Base-by-base conservation (phyloP, 768 basidiomycete species). In the Scleroderma citrinum region DNA sequence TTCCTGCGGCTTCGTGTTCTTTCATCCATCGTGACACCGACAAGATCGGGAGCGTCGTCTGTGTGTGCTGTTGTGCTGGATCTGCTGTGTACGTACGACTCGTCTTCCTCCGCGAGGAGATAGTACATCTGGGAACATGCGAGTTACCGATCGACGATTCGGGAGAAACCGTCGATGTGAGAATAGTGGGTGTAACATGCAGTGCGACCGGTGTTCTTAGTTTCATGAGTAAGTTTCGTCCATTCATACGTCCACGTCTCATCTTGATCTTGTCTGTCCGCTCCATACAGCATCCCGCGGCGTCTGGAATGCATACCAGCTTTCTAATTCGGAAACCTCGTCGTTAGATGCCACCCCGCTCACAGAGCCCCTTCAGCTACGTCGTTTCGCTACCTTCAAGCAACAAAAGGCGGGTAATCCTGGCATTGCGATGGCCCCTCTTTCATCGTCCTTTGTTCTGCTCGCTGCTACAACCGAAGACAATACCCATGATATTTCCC, bases 401-500 rank as follows among this genome's bases (percentile, higher is more conserved):
- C 29, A 2, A 50, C 55, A 54, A 46, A 62, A 19, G 37, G 42
- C 12, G 13, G 43, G 41, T 31, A 51, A 49, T 37, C 23, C 57
- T 11, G 50, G 58, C 35, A 48, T 72, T 29, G 70, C 77, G 3
- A 45, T 76, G 6, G 63, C 81, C 4, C 72, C 83, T 3, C 61
- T 85, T 14, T 73, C 75, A 1, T 76, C 82, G 0, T 82, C 81
- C 0, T 72, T 81, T 41, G 77, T 80, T 40, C 71, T 86, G 37
- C 71, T 87, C 10, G 76, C 76, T 35, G 72, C 69, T 23, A 38
- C 71, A 41, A 69, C 71, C 26, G 50, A 55, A 14, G 47, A 45
- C 16, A 46, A 40, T n/a, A 56, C 61, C 2, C 54, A 69, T 7
- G 77, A 78, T 49, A 69, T 85, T 45, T 67, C 69, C 14, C 62